These are phyloP conservation scores for Arxiozyma heterogenica DNA, from an alignment of 1,139 yeast genomes.

Conservation along the genomic window DNA sequence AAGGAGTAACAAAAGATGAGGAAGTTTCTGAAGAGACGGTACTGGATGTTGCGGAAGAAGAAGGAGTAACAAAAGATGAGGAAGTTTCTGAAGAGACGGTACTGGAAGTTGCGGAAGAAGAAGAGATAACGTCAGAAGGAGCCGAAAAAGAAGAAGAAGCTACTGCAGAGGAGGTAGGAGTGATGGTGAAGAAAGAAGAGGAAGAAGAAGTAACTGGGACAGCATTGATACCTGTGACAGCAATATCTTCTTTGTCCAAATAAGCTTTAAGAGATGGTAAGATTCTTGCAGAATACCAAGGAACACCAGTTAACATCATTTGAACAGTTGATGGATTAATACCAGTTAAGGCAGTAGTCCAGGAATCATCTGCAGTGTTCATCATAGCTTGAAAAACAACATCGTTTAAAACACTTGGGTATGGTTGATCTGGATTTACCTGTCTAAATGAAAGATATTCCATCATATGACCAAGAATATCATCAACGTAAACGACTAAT, in stretches of 20 bases:
- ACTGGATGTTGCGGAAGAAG: conserved; percentile 3
- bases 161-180: background rate
- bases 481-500: conserved; percentile 6
- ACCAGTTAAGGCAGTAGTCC: conserved; percentile 2
- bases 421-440: conserved; percentile 6
- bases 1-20: conserved; percentile 6
- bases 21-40: too few species aligned
- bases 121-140: conserved; percentile 5
- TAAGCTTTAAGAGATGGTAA: conserved; percentile 3
- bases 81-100: conserved; percentile 4
- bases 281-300: conserved; percentile 10
- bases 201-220: background rate
- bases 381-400: conserved; percentile 1
- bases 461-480: conserved; percentile 4
- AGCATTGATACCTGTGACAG: conserved; percentile 3
- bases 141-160: background rate
- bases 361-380: background rate
- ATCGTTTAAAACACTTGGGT: conserved; percentile 4
- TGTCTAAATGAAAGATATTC: conserved; percentile 3
- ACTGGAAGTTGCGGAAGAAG: conserved; percentile 18
- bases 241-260: conserved; percentile 2
- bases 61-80: conserved; percentile 5
- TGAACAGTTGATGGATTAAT: conserved; percentile 4
- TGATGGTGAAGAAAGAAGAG: background rate
- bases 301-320: conserved; percentile 11